Conservation (phyloP, 345 rosid genomes). For the Gossypium australe region DNA sequence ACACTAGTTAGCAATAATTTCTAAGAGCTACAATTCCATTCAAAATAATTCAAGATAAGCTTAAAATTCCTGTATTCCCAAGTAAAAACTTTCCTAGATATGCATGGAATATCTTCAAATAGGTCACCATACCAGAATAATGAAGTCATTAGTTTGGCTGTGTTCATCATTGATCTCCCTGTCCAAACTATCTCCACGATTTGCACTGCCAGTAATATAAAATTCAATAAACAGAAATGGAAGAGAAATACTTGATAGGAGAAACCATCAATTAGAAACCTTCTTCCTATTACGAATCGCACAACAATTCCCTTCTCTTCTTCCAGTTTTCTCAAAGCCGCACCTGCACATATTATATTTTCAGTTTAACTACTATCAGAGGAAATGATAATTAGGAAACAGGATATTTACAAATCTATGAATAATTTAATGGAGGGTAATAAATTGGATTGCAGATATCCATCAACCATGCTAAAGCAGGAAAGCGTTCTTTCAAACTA, state of each 20-base stretch:
- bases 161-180: slow-evolving; percentile 36
- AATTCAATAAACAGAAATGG: slow-evolving; percentile 8
- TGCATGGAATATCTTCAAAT: slow-evolving; percentile 12
- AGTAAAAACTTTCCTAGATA: not conserved
- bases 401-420: not conserved
- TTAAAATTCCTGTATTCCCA: not conserved
- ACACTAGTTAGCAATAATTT: not conserved
- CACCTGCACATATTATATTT: slow-evolving; percentile 33
- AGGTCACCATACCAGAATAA: slow-evolving; percentile 38
- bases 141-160: slow-evolving; percentile 43
- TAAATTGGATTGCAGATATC: not conserved
- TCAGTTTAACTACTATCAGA: slow-evolving; percentile 7
- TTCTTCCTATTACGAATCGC: slow-evolving; percentile 59
- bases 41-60: not conserved
- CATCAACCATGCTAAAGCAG: not conserved
- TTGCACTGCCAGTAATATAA: slow-evolving; percentile 31
- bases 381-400: not conserved
- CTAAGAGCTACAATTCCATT: not conserved
- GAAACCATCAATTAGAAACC: slow-evolving; percentile 26
- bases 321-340: slow-evolving; percentile 43
- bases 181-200: slow-evolving; percentile 42
- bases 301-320: slow-evolving; percentile 58
- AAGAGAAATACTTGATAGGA: not conserved
- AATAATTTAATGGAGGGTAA: slow-evolving; percentile 14
- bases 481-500: not conserved